Evolutionary conservation across 1,139 yeast genomes (phyloP).

Genomic region (Arxiozyma bovina): DNA sequence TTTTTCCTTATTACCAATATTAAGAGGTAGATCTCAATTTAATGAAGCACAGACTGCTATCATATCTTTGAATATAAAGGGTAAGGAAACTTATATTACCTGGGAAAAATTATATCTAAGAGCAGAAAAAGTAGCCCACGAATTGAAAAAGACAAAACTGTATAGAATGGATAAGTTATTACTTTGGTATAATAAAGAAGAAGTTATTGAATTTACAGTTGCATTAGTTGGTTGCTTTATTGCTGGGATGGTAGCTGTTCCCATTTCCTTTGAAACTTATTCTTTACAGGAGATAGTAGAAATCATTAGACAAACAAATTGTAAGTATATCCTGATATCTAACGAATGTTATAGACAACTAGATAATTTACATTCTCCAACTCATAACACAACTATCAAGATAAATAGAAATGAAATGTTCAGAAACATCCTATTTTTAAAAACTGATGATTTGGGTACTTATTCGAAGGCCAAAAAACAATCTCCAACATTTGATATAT

Average conservation of each 20-base stretch:
- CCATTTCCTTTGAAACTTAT: slow-evolving; percentile 67
- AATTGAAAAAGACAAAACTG: slow-evolving; percentile 65
- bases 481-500: slow-evolving; percentile 58
- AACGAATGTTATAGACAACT: slow-evolving; percentile 66
- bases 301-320: slow-evolving; percentile 64
- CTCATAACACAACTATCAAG: slow-evolving; percentile 35
- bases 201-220: slow-evolving; percentile 74
- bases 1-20: slow-evolving; percentile 53
- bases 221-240: slow-evolving; percentile 87
- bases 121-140: slow-evolving; percentile 84
- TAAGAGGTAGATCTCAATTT: slow-evolving; percentile 61
- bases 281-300: slow-evolving; percentile 57
- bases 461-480: slow-evolving; percentile 52
- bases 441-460: slow-evolving; percentile 80
- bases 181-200: slow-evolving; percentile 73
- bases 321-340: slow-evolving; percentile 73
- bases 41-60: slow-evolving; percentile 67
- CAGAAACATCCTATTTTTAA: slow-evolving; percentile 53
- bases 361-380: slow-evolving; percentile 43
- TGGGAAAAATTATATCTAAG: slow-evolving; percentile 86
- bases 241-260: slow-evolving; percentile 93
- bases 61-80: slow-evolving; percentile 61
- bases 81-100: slow-evolving; percentile 70
- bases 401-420: slow-evolving; percentile 45
- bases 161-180: slow-evolving; percentile 79